A percentile compares a stretch with the other conserved stretches of the same genome.
These are phyloP conservation scores for Berberis vulgaris DNA, from an alignment of 164 flowering plant species.

Conservation along the genomic window DNA sequence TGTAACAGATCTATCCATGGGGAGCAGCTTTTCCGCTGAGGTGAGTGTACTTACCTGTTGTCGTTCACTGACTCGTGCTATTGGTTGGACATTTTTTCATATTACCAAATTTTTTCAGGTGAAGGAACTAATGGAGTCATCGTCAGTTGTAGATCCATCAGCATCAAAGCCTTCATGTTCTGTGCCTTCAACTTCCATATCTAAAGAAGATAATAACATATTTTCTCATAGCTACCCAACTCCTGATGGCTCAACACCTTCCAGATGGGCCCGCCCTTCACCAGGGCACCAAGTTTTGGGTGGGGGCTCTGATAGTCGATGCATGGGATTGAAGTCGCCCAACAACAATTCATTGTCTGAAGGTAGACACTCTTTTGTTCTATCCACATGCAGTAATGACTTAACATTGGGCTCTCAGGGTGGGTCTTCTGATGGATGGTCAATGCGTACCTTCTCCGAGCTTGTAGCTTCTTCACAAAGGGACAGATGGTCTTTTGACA, in stretches of 20 bases:
- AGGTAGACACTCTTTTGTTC: slow-evolving; percentile 48
- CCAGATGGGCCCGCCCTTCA: slow-evolving; percentile 45
- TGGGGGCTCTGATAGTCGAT: slow-evolving; percentile 55
- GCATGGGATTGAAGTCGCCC: slow-evolving; percentile 48
- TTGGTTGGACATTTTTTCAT: too few species aligned
- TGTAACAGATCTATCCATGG: too few species aligned
- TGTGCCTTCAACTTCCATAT: slow-evolving; percentile 39
- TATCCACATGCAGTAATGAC: slow-evolving; percentile 49
- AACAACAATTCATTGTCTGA: slow-evolving; percentile 48
- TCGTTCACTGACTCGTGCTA: too few species aligned
- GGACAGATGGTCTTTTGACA: slow-evolving; percentile 88
- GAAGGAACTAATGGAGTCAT: slow-evolving; percentile 32
- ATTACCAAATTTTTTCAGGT: slow-evolving; percentile 25
- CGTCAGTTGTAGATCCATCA: slow-evolving; percentile 30
- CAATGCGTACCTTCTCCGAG: slow-evolving; percentile 73
- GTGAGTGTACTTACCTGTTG: too few species aligned
- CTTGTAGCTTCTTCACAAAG: slow-evolving; percentile 67
- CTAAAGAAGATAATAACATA: slow-evolving; percentile 21
- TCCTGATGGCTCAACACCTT: slow-evolving; percentile 42
- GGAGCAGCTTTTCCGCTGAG: too few species aligned
- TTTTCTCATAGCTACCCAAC: slow-evolving; percentile 20
- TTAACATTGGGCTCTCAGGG: slow-evolving; percentile 48
- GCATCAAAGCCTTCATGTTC: slow-evolving; percentile 38
- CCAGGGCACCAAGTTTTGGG: slow-evolving; percentile 56
- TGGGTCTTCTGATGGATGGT: slow-evolving; percentile 87